Evolutionary conservation across 2,329 filamentous ascomycete genomes (phyloP), one percentile per base, ranked within the genome.

Genomic region (Aaosphaeria pasadenensis): DNA sequence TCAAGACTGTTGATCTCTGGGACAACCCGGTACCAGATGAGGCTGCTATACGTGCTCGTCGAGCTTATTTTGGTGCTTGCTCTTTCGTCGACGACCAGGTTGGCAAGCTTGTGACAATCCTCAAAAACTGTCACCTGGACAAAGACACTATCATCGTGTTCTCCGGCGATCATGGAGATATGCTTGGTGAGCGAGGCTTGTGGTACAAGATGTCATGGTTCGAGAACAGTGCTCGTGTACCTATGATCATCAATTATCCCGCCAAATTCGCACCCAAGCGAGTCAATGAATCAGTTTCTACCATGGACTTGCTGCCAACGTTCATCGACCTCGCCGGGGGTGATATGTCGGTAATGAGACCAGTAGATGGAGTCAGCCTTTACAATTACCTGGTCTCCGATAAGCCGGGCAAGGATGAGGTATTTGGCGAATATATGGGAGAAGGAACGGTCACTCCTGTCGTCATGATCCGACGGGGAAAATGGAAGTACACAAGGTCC

Each of bases 141-240:
- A 84, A 95, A 32, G 84, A 96, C 71, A 96, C 91, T 9, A 91
- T 96, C 59, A 78, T 96, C 60, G 85, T 96, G 56, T 96, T 96
- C 74, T 91, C 87, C 49, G 91, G 91, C 40, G 91, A 96, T 67
- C 91, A 96, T 64, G 91, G 91, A 47, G 91, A 96, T 71, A 96
- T 96, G 91, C 82, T 96, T 6, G 91, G 91, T 50, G 91, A 96
- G 76, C 85, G 90, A 45, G 88, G 88, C 5, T 76, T 96, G 42
- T 96, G 91, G 91, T 91, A 96, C 78, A 96, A 96, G 80, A 96
- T 96, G 91, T 90, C 84, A 65, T 96, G 94, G 81, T 96, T 91
- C 62, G 91, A 96, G 78, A 86, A 86, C 38, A 95, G 90, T 9
- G 89, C 90, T 41, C 87, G 91, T 30, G 91, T 96, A 24, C 91